Evolutionary conservation across 192 early-diverging fungal species (phyloP).

Genomic region (Mortierella hygrophila): DNA sequence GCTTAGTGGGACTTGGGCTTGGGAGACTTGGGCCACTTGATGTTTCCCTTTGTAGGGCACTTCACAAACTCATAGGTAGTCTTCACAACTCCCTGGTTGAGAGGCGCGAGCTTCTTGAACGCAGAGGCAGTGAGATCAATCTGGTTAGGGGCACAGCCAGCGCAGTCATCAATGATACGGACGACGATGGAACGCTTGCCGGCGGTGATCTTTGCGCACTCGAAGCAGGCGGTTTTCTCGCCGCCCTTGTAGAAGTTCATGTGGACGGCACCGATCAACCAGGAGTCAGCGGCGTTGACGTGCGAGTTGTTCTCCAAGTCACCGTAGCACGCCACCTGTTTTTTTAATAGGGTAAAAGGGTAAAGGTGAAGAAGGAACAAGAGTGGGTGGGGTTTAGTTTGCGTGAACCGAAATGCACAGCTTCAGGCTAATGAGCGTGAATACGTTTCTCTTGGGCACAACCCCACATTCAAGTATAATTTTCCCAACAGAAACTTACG

Average conservation of each 20-base stretch:
- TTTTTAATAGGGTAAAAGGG: background rate
- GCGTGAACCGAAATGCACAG: background rate
- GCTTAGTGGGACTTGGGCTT: conserved; percentile 11
- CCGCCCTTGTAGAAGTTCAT: conserved; percentile 23
- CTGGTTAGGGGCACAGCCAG: conserved; percentile 38
- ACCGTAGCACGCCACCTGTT: conserved; percentile 47
- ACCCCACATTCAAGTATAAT: background rate
- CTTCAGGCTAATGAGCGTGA: background rate
- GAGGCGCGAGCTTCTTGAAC: conserved; percentile 37
- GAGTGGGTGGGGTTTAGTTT: background rate
- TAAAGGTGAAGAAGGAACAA: background rate
- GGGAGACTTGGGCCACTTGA: conserved; percentile 54
- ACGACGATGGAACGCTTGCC: conserved; percentile 28
- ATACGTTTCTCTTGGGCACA: background rate
- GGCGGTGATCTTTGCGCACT: conserved; percentile 45
- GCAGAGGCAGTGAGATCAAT: conserved; percentile 53
- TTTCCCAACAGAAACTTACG: conserved; percentile 35
- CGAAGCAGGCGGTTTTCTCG: conserved; percentile 36
- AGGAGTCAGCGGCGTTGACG: conserved; percentile 41
- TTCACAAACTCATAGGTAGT: conserved; percentile 42
- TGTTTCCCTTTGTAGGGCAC: conserved; percentile 31
- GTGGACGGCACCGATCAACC: conserved; percentile 52
- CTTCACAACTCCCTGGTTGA: conserved; percentile 32
- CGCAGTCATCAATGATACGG: conserved; percentile 54
- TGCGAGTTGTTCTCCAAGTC: conserved; percentile 32